Conservation (phyloP, 2,329 filamentous ascomycete species). For the Xenosphaeropsis pyriputrescens region DNA sequence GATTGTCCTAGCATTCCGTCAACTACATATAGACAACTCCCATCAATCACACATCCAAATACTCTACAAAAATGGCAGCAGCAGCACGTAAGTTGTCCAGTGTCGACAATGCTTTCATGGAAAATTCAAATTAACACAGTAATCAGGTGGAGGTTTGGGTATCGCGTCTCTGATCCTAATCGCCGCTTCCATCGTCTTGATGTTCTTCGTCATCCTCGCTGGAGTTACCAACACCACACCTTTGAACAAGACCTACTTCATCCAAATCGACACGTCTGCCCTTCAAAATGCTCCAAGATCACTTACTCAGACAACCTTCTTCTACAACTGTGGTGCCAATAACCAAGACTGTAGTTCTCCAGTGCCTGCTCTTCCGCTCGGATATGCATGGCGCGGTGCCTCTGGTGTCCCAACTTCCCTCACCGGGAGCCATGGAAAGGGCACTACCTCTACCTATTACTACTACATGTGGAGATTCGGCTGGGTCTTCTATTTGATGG, state of each 20-base stretch:
- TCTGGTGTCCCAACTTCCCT: constrained; percentile 36
- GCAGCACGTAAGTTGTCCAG: not conserved
- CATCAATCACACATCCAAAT: not conserved
- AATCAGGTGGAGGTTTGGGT: constrained; percentile 37
- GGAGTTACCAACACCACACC: constrained; percentile 38
- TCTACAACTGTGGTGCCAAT: constrained; percentile 59
- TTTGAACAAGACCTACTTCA: constrained; percentile 70
- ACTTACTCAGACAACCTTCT: constrained; percentile 77
- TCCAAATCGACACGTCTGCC: constrained; percentile 60
- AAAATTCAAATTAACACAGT: not conserved
- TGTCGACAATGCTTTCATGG: not conserved
- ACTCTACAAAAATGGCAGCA: not conserved
- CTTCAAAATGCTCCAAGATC: constrained; percentile 50
- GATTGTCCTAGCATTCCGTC: not conserved
- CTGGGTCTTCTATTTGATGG: constrained; percentile 82
- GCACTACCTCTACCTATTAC: constrained; percentile 44
- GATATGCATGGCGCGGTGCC: constrained; percentile 52
- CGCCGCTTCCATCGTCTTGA: constrained; percentile 44
- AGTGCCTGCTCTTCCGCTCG: constrained; percentile 51
- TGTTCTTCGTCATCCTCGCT: constrained; percentile 51
- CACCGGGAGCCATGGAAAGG: constrained; percentile 33
- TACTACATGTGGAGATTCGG: constrained; percentile 84
- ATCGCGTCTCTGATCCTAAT: constrained; percentile 44
- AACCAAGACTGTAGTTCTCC: constrained; percentile 49
- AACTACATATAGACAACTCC: not conserved